phyloP scores from a whole-genome alignment of 768 basidiomycete species.

The Suillus variegatus region DNA sequence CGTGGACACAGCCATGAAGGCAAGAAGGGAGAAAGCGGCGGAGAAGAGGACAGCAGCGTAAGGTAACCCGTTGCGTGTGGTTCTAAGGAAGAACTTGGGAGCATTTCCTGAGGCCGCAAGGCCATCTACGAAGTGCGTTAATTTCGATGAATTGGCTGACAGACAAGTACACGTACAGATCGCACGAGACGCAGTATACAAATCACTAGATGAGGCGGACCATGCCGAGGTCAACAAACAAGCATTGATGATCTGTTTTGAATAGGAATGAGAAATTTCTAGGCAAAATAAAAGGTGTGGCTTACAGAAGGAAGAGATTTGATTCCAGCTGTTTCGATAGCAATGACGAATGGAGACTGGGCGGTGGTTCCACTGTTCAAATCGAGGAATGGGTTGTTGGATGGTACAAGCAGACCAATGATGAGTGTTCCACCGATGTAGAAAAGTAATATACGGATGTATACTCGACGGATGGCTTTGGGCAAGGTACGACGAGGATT shows the following conservation, averaged over 20 bases:
- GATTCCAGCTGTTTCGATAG: conserved; percentile 85
- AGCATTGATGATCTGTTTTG: conserved; percentile 70
- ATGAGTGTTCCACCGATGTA: conserved; percentile 68
- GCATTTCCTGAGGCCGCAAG: conserved; percentile 81
- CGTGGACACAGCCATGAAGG: conserved; percentile 74
- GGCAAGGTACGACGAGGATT: conserved; percentile 78
- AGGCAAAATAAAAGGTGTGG: neutral
- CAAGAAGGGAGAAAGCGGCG: conserved; percentile 65
- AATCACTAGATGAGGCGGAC: conserved; percentile 88
- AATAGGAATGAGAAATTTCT: conserved; percentile 1
- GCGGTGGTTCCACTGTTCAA: conserved; percentile 61
- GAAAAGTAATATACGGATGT: conserved; percentile 81
- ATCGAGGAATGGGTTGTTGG: conserved; percentile 55
- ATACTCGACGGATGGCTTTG: conserved; percentile 57
- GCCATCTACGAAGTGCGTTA: conserved; percentile 54
- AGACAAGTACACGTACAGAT: conserved; percentile 56
- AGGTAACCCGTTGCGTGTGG: conserved; percentile 75
- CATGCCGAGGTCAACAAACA: conserved; percentile 86
- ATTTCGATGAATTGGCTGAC: neutral
- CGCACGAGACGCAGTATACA: conserved; percentile 87
- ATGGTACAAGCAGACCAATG: conserved; percentile 85
- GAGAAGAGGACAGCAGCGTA: conserved; percentile 70
- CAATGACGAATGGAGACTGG: conserved; percentile 90
- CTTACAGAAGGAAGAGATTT: conserved; percentile 75
- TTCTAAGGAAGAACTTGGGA: conserved; percentile 73